Percentiles rank a stretch among this genome's conserved stretches.
Conservation (phyloP, 495 filamentous ascomycete genomes). For the Xylaria cubensis region DNA sequence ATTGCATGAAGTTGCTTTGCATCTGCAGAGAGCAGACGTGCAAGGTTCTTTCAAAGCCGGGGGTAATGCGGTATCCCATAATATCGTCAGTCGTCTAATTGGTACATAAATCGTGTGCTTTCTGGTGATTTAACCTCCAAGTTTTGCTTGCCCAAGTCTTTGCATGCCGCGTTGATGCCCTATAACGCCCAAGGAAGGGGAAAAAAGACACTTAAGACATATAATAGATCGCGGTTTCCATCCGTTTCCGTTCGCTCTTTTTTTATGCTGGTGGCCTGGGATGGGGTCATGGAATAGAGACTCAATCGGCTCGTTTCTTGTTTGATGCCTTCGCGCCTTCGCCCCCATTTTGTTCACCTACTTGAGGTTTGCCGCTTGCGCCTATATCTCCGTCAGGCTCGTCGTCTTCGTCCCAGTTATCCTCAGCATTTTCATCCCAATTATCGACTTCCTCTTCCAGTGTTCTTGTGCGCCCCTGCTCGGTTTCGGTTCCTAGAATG, state of each 20-base stretch:
- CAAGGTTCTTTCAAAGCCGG: not conserved
- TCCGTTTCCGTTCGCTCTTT: slow-evolving; percentile 29
- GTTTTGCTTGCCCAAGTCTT: slow-evolving; percentile 21
- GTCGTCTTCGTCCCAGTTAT: slow-evolving; percentile 75
- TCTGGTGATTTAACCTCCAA: slow-evolving; percentile 12
- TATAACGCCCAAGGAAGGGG: not conserved
- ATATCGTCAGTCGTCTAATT: slow-evolving; percentile 32
- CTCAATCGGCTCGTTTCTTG: slow-evolving; percentile 52
- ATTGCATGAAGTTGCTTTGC: not conserved
- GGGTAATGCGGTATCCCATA: slow-evolving; percentile 21
- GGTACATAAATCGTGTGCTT: slow-evolving; percentile 21
- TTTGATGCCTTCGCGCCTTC: slow-evolving; percentile 31
- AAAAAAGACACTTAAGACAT: slow-evolving; percentile 31
- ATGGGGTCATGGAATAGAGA: not conserved
- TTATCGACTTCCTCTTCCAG: slow-evolving; percentile 80
- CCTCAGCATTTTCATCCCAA: slow-evolving; percentile 82
- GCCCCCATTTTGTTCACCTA: slow-evolving; percentile 34
- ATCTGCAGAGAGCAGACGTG: not conserved
- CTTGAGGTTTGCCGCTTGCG: slow-evolving; percentile 33
- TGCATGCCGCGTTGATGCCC: slow-evolving; percentile 14
- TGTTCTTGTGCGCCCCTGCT: slow-evolving; percentile 39
- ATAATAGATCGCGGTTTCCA: slow-evolving; percentile 35
- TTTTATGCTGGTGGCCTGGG: slow-evolving; percentile 22
- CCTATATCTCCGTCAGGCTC: slow-evolving; percentile 45
- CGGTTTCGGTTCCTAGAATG: slow-evolving; percentile 34